Evolutionary conservation across 768 basidiomycete species (phyloP).

Genomic region (Paxillus involutus): DNA sequence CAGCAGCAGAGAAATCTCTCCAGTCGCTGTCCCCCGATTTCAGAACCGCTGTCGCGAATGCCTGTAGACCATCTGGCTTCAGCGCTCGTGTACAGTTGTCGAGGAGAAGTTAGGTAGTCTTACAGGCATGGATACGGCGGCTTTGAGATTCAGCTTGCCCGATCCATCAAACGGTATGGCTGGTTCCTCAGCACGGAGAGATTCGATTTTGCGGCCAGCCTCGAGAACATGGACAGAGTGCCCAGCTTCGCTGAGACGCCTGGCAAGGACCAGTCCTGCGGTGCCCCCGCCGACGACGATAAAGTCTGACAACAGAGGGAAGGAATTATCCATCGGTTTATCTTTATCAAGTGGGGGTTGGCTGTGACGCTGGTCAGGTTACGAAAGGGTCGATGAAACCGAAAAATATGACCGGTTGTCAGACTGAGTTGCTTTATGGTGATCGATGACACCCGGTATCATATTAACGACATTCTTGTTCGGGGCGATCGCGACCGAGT

Average conservation of each 20-base stretch:
- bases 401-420: too few relatives aligned
- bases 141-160: background rate
- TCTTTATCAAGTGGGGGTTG: background rate
- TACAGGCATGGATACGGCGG: background rate
- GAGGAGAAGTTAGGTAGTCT: background rate
- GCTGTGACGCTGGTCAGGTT: too few relatives aligned
- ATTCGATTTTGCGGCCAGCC: background rate
- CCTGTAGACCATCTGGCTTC: background rate
- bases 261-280: background rate
- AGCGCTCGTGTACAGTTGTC: background rate
- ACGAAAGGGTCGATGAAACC: too few relatives aligned
- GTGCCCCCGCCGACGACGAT: constrained; percentile 1
- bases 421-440: too few relatives aligned
- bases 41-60: background rate
- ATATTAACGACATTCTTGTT: too few relatives aligned
- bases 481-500: too few relatives aligned
- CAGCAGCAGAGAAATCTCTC: background rate
- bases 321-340: background rate
- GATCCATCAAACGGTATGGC: background rate
- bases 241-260: background rate
- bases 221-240: constrained; percentile 1
- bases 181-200: background rate
- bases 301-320: background rate
- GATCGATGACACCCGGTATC: too few relatives aligned
- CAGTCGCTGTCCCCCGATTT: background rate